These are phyloP conservation scores for Chlorella sorokiniana DNA, from an alignment of 139 green algal genomes.

Conservation along the genomic window DNA sequence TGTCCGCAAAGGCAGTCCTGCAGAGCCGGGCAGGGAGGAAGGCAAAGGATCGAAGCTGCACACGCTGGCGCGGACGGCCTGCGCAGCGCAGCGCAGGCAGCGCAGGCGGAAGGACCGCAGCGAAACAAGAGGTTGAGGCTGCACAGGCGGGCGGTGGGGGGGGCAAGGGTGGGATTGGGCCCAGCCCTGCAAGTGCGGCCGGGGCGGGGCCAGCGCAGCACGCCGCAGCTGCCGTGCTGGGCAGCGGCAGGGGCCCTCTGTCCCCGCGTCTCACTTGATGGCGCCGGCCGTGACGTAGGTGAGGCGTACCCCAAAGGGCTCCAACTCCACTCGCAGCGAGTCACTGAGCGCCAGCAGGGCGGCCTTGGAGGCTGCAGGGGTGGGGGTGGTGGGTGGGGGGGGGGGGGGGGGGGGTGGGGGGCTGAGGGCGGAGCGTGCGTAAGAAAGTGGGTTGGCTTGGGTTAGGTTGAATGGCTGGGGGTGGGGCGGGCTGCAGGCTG, in stretches of 20 bases:
- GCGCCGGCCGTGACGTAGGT: constrained; percentile 43
- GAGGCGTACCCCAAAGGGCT: constrained; percentile 49
- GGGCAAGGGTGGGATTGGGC: no score
- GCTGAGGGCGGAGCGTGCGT: background rate
- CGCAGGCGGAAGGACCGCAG: background rate
- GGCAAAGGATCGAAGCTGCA: no score
- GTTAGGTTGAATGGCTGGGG: no score
- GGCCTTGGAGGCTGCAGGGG: background rate
- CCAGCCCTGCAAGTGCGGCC: background rate
- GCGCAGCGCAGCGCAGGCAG: no score
- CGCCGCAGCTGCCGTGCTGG: background rate
- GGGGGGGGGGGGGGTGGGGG: background rate
- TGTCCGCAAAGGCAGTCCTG: constrained; percentile 19
- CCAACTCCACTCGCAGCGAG: constrained; percentile 55
- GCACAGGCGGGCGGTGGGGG: no score
- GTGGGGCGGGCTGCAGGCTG: no score
- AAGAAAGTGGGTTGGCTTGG: no score
- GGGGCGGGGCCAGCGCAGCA: background rate
- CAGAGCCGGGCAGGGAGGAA: background rate
- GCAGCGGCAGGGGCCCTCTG: background rate
- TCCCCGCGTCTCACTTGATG: constrained; percentile 34
- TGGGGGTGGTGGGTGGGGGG: background rate
- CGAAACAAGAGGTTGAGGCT: background rate
- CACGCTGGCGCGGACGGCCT: no score
- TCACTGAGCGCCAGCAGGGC: constrained; percentile 35